Percentiles rank a stretch among this genome's conserved stretches.
These are phyloP conservation scores for Coemansia sp. DNA, from an alignment of 192 early-diverging fungal species.

Conservation along the genomic window DNA sequence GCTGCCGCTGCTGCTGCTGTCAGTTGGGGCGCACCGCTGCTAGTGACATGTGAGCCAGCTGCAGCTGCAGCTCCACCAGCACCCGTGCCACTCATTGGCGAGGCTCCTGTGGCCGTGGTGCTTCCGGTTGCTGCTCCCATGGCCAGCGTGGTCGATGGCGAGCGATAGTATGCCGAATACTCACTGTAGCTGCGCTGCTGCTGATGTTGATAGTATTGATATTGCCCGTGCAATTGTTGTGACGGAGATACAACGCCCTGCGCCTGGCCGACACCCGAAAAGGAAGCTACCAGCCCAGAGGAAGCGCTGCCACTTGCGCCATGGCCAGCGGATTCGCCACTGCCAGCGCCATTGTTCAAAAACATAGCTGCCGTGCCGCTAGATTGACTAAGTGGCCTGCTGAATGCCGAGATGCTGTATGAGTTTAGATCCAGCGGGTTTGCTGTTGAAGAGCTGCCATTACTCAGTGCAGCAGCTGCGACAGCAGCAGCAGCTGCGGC, in stretches of 20 bases:
- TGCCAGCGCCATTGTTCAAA: slow-evolving; percentile 11
- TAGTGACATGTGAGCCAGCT: background rate
- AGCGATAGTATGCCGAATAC: slow-evolving; percentile 49
- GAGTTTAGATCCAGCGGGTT: slow-evolving; percentile 35
- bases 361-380: slow-evolving; percentile 32
- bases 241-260: slow-evolving; percentile 13
- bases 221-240: slow-evolving; percentile 19
- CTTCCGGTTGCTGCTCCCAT: slow-evolving; percentile 16
- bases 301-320: slow-evolving; percentile 5
- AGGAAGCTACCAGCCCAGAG: slow-evolving; percentile 6
- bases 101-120: slow-evolving; percentile 15
- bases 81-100: slow-evolving; percentile 29
- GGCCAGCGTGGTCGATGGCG: slow-evolving; percentile 37
- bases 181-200: slow-evolving; percentile 40
- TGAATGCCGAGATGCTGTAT: slow-evolving; percentile 52
- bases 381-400: slow-evolving; percentile 36
- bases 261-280: slow-evolving; percentile 11
- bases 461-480: slow-evolving; percentile 2
- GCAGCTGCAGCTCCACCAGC: slow-evolving; percentile 7
- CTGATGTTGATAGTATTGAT: slow-evolving; percentile 20
- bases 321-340: background rate
- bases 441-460: slow-evolving; percentile 3
- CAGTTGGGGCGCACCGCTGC: slow-evolving; percentile 14
- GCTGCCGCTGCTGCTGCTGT: slow-evolving; percentile 35
- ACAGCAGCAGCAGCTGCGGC: slow-evolving; percentile 15